Base-by-base conservation (phyloP, 2,329 filamentous ascomycete genomes). In the Fusarium newnesense region DNA sequence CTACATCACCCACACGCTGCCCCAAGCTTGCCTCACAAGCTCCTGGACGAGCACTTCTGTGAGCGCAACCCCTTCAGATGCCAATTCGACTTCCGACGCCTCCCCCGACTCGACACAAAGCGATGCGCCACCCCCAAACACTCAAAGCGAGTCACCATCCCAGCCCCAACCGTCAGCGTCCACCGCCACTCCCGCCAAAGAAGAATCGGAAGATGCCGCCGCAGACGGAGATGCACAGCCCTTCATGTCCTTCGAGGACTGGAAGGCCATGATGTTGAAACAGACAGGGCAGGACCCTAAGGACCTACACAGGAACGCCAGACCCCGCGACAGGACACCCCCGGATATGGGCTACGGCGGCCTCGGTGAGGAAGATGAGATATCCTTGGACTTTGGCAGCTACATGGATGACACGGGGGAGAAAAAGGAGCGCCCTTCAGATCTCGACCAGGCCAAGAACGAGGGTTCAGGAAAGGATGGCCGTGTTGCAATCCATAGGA, bases 241-340 rank as follows among this genome's bases (percentile, higher is more conserved):
- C 11, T 98, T 98, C 81, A 90, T 98, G 77, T 98, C 96, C 0
- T 99, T 99, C 77, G 96, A 98, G 80, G 96, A 98, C 78, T 99
- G 96, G 96, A 98, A 97, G 84, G 94, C 93, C 78, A 93, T 95
- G 85, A 97, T 97, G 84, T 85, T 98, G 24, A 93, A 92, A 58
- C 94, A 94, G 79, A 92, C 90, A 7, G 96, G 94, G 18, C 96
- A 98, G 79, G 87, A 90, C 60, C 85, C 85, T 10, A 81, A 94
- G 85, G 79, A 93, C 83, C 74, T 94, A 88, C 82, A 91, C 88
- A 79, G 93, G 84, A 80, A 90, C 86, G 74, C 87, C 78, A 80
- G 86, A 84, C 82, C 88, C 80, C 78, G 84, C 79, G 84, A 80
- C 82, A 67, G 72, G 72, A 83, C 86, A 53, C 88, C 88, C 58